Percentiles rank a stretch among this genome's conserved stretches.
Evolutionary conservation across 2,329 filamentous ascomycete species (phyloP).

Genomic region (Orbilia oligospora): DNA sequence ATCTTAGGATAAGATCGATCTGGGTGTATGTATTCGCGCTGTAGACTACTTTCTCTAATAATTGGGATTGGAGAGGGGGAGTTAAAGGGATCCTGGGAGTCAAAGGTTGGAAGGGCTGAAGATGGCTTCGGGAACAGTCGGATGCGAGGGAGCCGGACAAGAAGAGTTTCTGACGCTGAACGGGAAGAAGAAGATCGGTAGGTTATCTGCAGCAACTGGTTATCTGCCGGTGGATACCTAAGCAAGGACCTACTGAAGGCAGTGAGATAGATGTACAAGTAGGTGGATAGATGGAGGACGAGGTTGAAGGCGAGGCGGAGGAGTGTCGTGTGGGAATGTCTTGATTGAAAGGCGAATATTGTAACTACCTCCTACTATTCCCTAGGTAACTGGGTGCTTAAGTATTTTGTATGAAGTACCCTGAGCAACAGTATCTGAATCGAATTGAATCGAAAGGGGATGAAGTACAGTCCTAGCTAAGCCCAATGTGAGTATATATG

Average conservation of each 20-base stretch:
- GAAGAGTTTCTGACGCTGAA: slow-evolving; percentile 6
- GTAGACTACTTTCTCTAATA: no score
- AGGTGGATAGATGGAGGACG: not conserved
- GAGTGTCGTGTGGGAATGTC: not conserved
- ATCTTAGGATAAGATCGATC: slow-evolving; percentile 4
- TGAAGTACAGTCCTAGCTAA: not conserved
- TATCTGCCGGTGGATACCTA: not conserved
- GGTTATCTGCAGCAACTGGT: not conserved
- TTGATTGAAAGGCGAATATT: no score
- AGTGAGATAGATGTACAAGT: no score
- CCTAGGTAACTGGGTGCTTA: no score
- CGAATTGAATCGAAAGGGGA: not conserved
- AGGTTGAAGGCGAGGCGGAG: not conserved
- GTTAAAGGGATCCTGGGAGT: not conserved
- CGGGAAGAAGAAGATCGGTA: not conserved
- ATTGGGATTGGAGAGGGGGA: not conserved
- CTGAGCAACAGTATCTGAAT: no score
- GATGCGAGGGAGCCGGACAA: slow-evolving; percentile 30
- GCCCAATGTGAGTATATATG: no score
- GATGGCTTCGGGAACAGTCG: slow-evolving; percentile 40
- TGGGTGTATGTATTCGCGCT: not conserved
- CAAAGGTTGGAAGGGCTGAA: not conserved
- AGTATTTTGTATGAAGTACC: no score
- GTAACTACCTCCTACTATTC: no score
- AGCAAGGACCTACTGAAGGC: no score